Evolutionary conservation across 768 basidiomycete species (phyloP).

Genomic region (Zangia roseola): DNA sequence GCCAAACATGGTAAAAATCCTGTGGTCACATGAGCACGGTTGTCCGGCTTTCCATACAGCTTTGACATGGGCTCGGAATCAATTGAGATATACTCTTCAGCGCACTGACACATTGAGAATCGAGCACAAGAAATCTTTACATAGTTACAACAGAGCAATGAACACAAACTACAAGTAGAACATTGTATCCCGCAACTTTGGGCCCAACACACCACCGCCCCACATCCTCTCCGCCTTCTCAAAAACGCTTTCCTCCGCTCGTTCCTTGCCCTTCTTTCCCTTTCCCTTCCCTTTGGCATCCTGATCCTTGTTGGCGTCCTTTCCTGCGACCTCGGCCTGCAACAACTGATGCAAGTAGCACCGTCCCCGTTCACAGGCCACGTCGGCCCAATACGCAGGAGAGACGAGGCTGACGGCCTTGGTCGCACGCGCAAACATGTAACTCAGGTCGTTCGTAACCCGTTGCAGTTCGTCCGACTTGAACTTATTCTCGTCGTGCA

Average conservation of each 20-base stretch:
- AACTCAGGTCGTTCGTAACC: conserved; percentile 51
- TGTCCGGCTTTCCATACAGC: no score
- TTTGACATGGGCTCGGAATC: no score
- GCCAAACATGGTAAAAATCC: no score
- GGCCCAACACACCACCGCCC: conserved; percentile 52
- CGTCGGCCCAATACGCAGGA: conserved; percentile 42
- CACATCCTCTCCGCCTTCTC: conserved; percentile 53
- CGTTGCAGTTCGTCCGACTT: conserved; percentile 48
- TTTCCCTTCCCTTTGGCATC: conserved; percentile 13
- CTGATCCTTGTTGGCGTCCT: background rate
- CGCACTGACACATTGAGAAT: no score
- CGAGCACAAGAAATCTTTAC: no score
- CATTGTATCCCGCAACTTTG: conserved; percentile 62
- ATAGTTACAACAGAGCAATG: no score
- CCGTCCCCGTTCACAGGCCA: conserved; percentile 53
- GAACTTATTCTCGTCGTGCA: conserved; percentile 53
- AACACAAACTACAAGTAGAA: conserved; percentile 68
- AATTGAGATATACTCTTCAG: no score
- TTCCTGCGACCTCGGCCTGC: conserved; percentile 21
- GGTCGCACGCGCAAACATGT: conserved; percentile 59
- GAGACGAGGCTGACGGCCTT: conserved; percentile 41
- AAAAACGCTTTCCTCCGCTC: conserved; percentile 47
- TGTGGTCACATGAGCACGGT: no score
- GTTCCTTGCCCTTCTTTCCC: conserved; percentile 31
- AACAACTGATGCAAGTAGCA: conserved; percentile 50